phyloP scores from a whole-genome alignment of 371 early-diverging fungal species.

The Nematocida ausubeli region DNA sequence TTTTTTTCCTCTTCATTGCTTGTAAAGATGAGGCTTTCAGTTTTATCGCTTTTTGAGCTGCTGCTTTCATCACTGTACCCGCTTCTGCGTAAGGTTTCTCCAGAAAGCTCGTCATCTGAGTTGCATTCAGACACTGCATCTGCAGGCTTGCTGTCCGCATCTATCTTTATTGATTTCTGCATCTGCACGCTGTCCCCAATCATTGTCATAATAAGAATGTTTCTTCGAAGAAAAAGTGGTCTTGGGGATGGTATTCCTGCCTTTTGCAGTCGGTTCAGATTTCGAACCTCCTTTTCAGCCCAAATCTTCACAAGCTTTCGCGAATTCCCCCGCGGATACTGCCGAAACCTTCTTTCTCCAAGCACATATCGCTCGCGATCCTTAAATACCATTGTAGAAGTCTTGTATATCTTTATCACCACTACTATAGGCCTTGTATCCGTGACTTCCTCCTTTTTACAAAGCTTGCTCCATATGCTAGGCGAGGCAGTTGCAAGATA shows the following conservation, averaged over 20 bases:
- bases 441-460: constrained; percentile 32
- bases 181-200: constrained; percentile 76
- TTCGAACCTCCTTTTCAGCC: constrained; percentile 99
- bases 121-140: background rate
- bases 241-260: constrained; percentile 88
- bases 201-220: constrained; percentile 91
- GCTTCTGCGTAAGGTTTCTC: background rate
- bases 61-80: background rate
- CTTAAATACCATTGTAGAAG: constrained; percentile 92
- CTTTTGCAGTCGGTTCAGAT: constrained; percentile 80
- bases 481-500: constrained; percentile 57
- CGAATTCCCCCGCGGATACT: constrained; percentile 88
- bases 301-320: constrained; percentile 97
- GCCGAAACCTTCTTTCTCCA: constrained; percentile 89
- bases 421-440: constrained; percentile 74
- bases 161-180: background rate
- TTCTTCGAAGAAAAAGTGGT: constrained; percentile 83
- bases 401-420: constrained; percentile 96
- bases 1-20: background rate
- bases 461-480: constrained; percentile 59
- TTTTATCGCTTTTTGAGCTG: background rate
- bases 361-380: constrained; percentile 94
- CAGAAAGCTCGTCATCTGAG: background rate
- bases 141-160: background rate
- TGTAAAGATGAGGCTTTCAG: constrained; percentile 9